Percentiles rank a stretch among this genome's conserved stretches.
Conservation (phyloP, 805 yeast genomes). For the Clavispora vitiphila region DNA sequence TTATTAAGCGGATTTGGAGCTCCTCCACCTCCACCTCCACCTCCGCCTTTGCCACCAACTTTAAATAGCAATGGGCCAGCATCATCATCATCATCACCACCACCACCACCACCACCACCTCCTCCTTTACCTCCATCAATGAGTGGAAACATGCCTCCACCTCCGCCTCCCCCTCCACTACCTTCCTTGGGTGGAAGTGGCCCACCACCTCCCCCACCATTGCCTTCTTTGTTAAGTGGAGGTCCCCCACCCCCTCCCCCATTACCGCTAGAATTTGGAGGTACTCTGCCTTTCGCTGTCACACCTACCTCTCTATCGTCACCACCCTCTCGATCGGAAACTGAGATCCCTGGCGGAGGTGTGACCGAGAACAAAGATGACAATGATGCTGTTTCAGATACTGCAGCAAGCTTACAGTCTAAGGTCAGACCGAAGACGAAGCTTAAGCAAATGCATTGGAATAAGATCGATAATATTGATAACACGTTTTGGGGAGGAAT, state of each 20-base stretch:
- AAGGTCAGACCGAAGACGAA: conserved; percentile 59
- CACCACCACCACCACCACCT: conserved; percentile 3
- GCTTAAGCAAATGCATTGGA: conserved; percentile 96
- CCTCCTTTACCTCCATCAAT: conserved; percentile 1
- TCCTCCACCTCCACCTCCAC: neutral
- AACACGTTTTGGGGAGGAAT: conserved; percentile 81
- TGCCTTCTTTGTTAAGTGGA: neutral
- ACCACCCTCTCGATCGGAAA: too few relatives aligned
- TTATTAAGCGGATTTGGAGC: neutral
- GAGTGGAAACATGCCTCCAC: neutral
- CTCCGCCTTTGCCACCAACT: neutral
- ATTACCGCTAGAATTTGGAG: neutral
- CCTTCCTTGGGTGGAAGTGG: neutral
- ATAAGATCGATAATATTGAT: conserved; percentile 77
- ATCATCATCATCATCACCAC: conserved; percentile 1
- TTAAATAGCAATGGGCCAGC: neutral
- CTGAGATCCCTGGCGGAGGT: too few relatives aligned
- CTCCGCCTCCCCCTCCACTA: conserved; percentile 1
- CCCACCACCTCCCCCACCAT: conserved; percentile 1
- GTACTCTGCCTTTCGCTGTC: neutral
- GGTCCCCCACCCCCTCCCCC: neutral
- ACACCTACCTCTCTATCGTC: too few relatives aligned
- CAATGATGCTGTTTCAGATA: neutral
- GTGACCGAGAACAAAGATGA: neutral
- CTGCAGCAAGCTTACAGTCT: conserved; percentile 1